A percentile compares a stretch with the other conserved stretches of the same genome.
phyloP scores from a whole-genome alignment of 768 basidiomycete genomes.

The Neoboletus magnificus region DNA sequence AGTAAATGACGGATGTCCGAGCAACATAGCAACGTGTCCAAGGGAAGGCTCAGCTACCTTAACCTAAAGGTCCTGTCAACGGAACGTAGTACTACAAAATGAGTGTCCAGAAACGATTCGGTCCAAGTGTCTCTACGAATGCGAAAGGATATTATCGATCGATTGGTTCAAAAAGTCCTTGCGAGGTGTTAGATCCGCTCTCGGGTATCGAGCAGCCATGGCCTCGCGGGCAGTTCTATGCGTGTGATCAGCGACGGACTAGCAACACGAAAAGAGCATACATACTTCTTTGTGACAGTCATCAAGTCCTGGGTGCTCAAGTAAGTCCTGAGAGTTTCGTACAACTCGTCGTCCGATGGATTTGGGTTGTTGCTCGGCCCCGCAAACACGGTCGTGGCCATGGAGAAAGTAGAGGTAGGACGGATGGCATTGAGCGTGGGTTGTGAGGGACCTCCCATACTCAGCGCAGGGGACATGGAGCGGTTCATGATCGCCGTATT shows the following conservation, averaged over 20 bases:
- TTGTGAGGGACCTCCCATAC: conserved; percentile 30
- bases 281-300: conserved; percentile 69
- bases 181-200: conserved; percentile 54
- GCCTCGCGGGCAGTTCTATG: conserved; percentile 60
- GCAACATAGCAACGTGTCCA: conserved; percentile 8
- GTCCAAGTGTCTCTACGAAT: conserved; percentile 35
- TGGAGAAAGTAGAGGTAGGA: conserved; percentile 57
- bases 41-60: background rate
- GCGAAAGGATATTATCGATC: conserved; percentile 63
- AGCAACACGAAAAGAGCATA: background rate
- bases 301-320: conserved; percentile 66
- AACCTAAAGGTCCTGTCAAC: conserved; percentile 4
- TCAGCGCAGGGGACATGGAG: conserved; percentile 32
- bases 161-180: conserved; percentile 66
- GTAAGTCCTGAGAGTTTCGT: conserved; percentile 52
- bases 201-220: conserved; percentile 60
- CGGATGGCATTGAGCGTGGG: conserved; percentile 33
- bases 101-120: conserved; percentile 1
- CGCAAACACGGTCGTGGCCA: conserved; percentile 55
- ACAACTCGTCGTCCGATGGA: conserved; percentile 59
- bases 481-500: conserved; percentile 45
- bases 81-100: background rate
- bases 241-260: background rate
- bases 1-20: conserved; percentile 8
- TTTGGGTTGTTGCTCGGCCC: conserved; percentile 50